Evolutionary conservation across 2,329 filamentous ascomycete genomes (phyloP).

Genomic region (Botrytis porri): DNA sequence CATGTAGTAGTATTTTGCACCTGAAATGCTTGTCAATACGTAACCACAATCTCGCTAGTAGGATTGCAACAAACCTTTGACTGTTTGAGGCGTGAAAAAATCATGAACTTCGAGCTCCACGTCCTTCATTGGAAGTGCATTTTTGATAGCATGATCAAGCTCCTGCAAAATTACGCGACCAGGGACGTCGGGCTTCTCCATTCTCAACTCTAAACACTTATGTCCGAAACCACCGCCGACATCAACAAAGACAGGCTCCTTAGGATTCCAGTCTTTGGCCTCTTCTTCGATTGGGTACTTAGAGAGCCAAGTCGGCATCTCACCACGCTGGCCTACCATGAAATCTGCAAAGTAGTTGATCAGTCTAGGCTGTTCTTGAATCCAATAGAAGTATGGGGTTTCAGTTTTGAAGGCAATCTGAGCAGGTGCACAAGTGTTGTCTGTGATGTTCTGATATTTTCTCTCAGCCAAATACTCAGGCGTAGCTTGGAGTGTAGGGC

Average conservation of each 20-base stretch:
- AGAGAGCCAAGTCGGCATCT: slow-evolving; percentile 5
- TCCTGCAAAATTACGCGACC: slow-evolving; percentile 44
- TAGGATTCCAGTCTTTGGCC: not conserved
- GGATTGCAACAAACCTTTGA: slow-evolving; percentile 23
- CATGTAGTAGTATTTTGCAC: slow-evolving; percentile 40
- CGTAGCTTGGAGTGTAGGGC: not conserved
- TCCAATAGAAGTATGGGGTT: not conserved
- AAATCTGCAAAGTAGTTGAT: not conserved
- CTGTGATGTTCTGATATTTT: slow-evolving; percentile 1
- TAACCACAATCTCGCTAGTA: not conserved
- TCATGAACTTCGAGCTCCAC: slow-evolving; percentile 36
- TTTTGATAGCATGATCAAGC: slow-evolving; percentile 35
- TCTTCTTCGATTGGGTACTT: not conserved
- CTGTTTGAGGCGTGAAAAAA: slow-evolving; percentile 35
- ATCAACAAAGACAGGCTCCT: slow-evolving; percentile 40
- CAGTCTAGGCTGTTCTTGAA: slow-evolving; percentile 2
- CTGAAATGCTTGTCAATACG: not conserved
- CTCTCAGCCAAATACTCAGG: slow-evolving; percentile 3
- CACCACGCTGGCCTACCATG: slow-evolving; percentile 1
- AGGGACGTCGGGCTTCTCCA: slow-evolving; percentile 37
- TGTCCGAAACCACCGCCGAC: slow-evolving; percentile 43
- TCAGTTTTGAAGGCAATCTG: slow-evolving; percentile 10
- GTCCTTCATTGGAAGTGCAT: slow-evolving; percentile 30
- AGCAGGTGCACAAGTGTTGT: not conserved
- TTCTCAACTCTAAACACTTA: slow-evolving; percentile 38